Conservation (phyloP, 495 filamentous ascomycete species). For the Tuber borchii region DNA sequence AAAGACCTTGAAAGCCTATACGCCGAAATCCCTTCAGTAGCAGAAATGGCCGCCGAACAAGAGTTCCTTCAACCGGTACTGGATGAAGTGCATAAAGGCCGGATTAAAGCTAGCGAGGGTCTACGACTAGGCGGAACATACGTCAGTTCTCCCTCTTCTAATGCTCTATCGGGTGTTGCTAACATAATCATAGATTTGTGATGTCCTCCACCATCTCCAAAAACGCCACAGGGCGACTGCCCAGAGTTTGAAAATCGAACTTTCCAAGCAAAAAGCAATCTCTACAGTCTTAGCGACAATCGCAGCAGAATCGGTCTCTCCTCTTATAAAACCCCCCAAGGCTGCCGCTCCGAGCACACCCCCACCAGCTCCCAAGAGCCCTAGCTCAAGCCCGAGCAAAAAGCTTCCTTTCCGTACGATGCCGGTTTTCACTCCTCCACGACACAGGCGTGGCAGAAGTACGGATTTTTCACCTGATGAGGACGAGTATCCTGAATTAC, state of each 20-base stretch:
- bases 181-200: conserved; percentile 19
- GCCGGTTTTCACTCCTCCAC: conserved; percentile 33
- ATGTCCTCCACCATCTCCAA: conserved; percentile 29
- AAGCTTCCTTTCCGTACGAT: conserved; percentile 29
- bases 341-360: conserved; percentile 4
- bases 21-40: conserved; percentile 38
- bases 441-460: conserved; percentile 23
- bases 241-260: conserved; percentile 15
- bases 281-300: conserved; percentile 36
- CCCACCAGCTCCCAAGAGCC: not conserved
- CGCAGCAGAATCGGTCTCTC: conserved; percentile 28
- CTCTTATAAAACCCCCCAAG: conserved; percentile 13
- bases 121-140: conserved; percentile 34
- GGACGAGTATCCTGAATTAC: conserved; percentile 29
- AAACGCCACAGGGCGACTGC: conserved; percentile 28
- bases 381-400: conserved; percentile 21
- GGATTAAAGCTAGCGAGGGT: conserved; percentile 21
- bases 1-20: conserved; percentile 38
- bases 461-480: conserved; percentile 14
- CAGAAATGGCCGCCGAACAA: conserved; percentile 33
- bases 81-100: conserved; percentile 21
- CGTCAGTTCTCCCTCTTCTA: conserved; percentile 16
- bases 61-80: conserved; percentile 35
- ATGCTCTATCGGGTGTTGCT: conserved; percentile 2
- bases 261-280: conserved; percentile 31